Evolutionary conservation across 768 basidiomycete genomes (phyloP), one percentile per base, ranked within the genome.

Genomic region (Kwoniella bestiolae): DNA sequence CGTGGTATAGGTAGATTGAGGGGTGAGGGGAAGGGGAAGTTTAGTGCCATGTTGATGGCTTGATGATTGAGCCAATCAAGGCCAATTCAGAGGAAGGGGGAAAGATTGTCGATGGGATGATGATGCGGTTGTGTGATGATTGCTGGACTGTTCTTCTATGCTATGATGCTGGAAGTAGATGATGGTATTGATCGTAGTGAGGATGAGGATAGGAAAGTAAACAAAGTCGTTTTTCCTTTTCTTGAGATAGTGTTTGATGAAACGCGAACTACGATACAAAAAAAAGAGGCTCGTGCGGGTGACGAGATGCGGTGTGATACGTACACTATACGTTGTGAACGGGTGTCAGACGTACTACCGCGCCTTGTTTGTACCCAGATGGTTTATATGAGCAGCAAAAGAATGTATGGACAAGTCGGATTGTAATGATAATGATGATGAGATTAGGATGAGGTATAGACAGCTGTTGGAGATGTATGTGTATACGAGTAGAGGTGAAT

Each of bases 1-100:
- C 76, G 63, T 32, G 79, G 78, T 9, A 79, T 50, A 32, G 74
- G 73, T 23, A 75, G 18, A 18, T 52, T 53, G 38, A 70, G 45
- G 1, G 72, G 66, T 28, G 68, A 62, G 16, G 71, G 63, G 56
- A 76, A 70, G n/a, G 69, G 67, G 35, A 72, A 52, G 28, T 59
- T 72, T 11, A 71, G 31, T 14, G 58, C 60, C 70, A 72, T 72
- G 31, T 41, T 60, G 58, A 29, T 32, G 14, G 53, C 35, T n/a
- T 9, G n/a, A 34, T 25, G 46, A 16, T 26, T 25, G 46, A 41
- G 26, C 26, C 59, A 28, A 28, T 41, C 11, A 25, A 35, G 34
- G 23, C 59, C 11, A 1, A 25, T 41, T 6, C 6, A 44, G 59
- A 7, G 49, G 45, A 31, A 21, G 26, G 67, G 57, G 23, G 62